Evolutionary conservation across 2,329 filamentous ascomycete genomes (phyloP), one percentile per base, ranked within the genome.

Genomic region (Neopestalotiopsis sp.): DNA sequence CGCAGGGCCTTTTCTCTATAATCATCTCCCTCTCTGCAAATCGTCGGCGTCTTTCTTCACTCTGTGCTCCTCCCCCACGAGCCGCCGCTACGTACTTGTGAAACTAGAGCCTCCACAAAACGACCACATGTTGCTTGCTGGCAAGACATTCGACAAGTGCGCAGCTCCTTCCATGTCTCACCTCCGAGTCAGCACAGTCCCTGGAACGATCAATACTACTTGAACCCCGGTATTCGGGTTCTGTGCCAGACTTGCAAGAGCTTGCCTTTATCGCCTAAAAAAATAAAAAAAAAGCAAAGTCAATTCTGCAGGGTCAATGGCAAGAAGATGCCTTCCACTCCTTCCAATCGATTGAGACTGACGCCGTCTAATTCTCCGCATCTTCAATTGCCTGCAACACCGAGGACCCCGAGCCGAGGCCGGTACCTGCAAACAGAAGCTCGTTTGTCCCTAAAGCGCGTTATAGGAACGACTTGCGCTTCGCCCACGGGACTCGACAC

Each of bases 391-490:
- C 86, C 88, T 42, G 59, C 59, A 20, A 52, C 45, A 52, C 82
- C 88, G 20, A 88, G 91, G 77, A 92, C 92, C 64, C 89, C 92
- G 38, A 78, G 85, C 70, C 87, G 88, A 63, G 81, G 82, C 60
- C 84, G 85, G 66, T 69, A 78, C 60, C 73, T 79, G 13, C 82
- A 28, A 28, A 28, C 84, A 69, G 88, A 90, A 69, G 84, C 88
- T 28, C 87, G 87, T 56, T 85, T 98, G 59, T 91, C 91, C 52
- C 84, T 98, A 71, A 91, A 91, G 79, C 90, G 94, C 71, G 94
- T 98, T 68, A 92, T 98, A 75, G 96, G 96, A 61, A 97, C 95
- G 30, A 98, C 95, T 7, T 95, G 94, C 72, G 89, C 86, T 73
- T 93, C 92, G 4, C 91, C 94, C 56, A 95, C 92, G 77, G 94